phyloP scores from a whole-genome alignment of 2,329 filamentous ascomycete species.

The Arachnopeziza araneosa region DNA sequence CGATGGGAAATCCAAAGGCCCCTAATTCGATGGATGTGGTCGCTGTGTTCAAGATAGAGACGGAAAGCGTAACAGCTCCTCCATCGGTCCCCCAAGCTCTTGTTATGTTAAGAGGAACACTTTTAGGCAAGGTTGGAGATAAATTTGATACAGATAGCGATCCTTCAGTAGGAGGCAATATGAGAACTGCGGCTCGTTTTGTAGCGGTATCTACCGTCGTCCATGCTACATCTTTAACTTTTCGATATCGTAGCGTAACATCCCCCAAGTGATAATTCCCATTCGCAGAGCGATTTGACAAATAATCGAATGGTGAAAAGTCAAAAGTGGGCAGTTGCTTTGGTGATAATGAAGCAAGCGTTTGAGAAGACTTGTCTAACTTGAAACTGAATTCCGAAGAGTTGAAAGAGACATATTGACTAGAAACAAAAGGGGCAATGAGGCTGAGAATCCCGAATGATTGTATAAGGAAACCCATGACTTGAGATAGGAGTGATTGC shows the following conservation, averaged over 20 bases:
- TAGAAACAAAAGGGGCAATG: too few species aligned
- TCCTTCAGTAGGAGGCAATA: constrained; percentile 24
- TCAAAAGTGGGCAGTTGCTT: constrained; percentile 39
- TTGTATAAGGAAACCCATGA: too few species aligned
- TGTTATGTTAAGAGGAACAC: constrained; percentile 39
- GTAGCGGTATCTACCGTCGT: constrained; percentile 41
- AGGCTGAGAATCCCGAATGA: too few species aligned
- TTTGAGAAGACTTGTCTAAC: constrained; percentile 40
- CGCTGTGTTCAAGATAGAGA: constrained; percentile 44
- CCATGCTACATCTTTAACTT: constrained; percentile 37
- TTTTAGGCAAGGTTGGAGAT: constrained; percentile 35
- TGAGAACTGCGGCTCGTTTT: constrained; percentile 34
- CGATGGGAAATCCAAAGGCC: constrained; percentile 51
- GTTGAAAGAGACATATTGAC: too few species aligned
- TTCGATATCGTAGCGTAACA: constrained; percentile 50
- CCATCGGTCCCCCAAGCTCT: constrained; percentile 43
- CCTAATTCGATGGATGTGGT: constrained; percentile 44
- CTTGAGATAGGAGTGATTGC: too few species aligned
- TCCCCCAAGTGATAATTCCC: constrained; percentile 55
- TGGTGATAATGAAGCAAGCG: constrained; percentile 43
- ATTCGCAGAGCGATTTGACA: constrained; percentile 42
- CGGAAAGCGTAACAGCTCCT: constrained; percentile 32
- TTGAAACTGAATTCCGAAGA: constrained; percentile 35
- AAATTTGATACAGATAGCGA: constrained; percentile 37
- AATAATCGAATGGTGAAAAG: constrained; percentile 49